These are phyloP conservation scores for Lodderomyces parapsilosis DNA, from an alignment of 1,139 yeast genomes.

Conservation along the genomic window DNA sequence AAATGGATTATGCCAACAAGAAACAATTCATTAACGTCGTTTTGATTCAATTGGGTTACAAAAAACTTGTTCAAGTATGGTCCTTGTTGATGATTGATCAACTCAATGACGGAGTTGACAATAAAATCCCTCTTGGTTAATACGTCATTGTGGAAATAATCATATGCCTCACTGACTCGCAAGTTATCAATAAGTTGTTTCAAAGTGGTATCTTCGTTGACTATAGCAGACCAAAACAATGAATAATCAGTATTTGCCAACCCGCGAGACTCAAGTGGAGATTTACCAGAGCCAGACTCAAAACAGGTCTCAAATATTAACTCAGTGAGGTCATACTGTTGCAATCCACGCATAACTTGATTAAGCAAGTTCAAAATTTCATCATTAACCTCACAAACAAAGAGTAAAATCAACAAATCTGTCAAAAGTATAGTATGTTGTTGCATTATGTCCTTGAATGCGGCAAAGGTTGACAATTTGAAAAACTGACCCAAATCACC, in stretches of 20 bases:
- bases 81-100: conserved; percentile 30
- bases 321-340: conserved; percentile 23
- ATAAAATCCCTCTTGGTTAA: conserved; percentile 21
- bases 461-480: conserved; percentile 22
- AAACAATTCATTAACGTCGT: conserved; percentile 21
- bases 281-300: conserved; percentile 10
- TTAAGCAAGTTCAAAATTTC: conserved; percentile 27
- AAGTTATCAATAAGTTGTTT: conserved; percentile 19
- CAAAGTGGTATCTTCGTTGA: conserved; percentile 18
- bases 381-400: conserved; percentile 33
- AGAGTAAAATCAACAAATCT: conserved; percentile 26
- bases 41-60: conserved; percentile 19
- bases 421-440: conserved; percentile 26
- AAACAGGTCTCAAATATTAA: conserved; percentile 29
- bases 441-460: conserved; percentile 27
- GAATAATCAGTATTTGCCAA: conserved; percentile 23
- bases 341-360: conserved; percentile 24
- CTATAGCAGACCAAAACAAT: conserved; percentile 28
- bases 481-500: conserved; percentile 19
- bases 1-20: conserved; percentile 37
- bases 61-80: conserved; percentile 22
- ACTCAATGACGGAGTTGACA: conserved; percentile 31
- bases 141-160: conserved; percentile 19
- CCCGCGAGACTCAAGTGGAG: conserved; percentile 13
- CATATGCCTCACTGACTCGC: conserved; percentile 27